Evolutionary conservation across 768 basidiomycete species (phyloP), one percentile per base, ranked within the genome.

Genomic region (Naganishia vishniacii): DNA sequence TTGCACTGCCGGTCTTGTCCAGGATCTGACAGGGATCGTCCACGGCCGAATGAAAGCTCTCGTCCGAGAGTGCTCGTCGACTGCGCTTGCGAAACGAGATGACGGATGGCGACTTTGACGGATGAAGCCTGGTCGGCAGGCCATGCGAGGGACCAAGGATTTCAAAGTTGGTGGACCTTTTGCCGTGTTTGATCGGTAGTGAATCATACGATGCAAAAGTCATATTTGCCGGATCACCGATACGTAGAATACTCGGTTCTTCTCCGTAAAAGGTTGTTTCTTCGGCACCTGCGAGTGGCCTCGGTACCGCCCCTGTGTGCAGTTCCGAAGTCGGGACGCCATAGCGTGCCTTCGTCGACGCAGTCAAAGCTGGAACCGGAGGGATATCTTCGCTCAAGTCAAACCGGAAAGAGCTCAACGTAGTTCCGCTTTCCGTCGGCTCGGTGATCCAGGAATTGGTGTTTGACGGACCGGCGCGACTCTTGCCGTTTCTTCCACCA

Each of bases 381-480:
- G 48, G 40, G 40, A 51, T 31, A 41, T 44, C 40, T 13, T 29
- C 18, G 31, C 53, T 53, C 4, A 26, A 25, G 20, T 51, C 62
- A 31, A 63, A 63, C 6, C 40, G 41, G 41, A 51, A 63, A 2
- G 62, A 51, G 28, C 37, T 56, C 37, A 63, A 41, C 16, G 44
- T 53, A 4, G 49, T 51, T 6, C 48, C 48, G n/a, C 48, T 63
- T 40, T 63, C 51, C 12, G 48, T 44, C 13, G 62, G 49, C 44
- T 63, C 62, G 18, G 62, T 53, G 26, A 63, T 63, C 62, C 62
- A 63, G 4, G 62, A 63, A 32, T 47, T 48, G 32, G 29, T 62
- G 18, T 40, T 58, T 34, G 37, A 25, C 23, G 46, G 13, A 18
- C 25, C 16, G 32, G 37, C 5, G 46, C 46, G 23, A 29, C 41